Percentiles rank a stretch among this genome's conserved stretches.
phyloP scores from a whole-genome alignment of 106 monocot genomes.

The Acorus gramineus region DNA sequence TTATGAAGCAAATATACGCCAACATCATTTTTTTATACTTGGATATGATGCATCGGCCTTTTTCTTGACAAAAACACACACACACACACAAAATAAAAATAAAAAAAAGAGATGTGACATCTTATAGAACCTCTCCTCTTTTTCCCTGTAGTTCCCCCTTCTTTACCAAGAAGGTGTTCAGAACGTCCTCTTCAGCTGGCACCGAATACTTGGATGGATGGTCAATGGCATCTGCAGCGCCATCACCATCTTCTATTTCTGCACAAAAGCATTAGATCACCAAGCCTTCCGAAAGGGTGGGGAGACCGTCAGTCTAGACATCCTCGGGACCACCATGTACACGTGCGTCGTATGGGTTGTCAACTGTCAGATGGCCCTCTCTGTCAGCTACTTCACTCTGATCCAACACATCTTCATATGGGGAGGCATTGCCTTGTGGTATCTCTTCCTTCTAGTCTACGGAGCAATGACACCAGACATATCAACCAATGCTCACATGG shows the following conservation, averaged over 20 bases:
- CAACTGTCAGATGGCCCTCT: conserved; percentile 90
- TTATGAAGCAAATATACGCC: no score
- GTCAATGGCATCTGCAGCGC: conserved; percentile 19
- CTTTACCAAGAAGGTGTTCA: conserved; percentile 51
- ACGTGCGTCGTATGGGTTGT: conserved; percentile 90
- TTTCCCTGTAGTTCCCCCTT: conserved; percentile 25
- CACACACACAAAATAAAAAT: no score
- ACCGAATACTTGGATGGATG: conserved; percentile 36
- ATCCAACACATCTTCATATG: conserved; percentile 94
- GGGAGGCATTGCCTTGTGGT: conserved; percentile 85
- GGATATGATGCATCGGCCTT: no score
- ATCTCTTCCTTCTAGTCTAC: conserved; percentile 53
- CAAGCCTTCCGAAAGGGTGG: conserved; percentile 48
- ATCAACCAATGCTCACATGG: conserved; percentile 49
- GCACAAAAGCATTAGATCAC: conserved; percentile 17
- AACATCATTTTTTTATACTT: no score
- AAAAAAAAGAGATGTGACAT: no score
- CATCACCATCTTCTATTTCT: conserved; percentile 29
- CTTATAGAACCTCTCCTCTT: not conserved
- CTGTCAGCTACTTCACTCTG: conserved; percentile 74
- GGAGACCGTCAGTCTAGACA: conserved; percentile 23
- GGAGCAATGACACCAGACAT: conserved; percentile 46
- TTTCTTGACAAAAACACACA: no score
- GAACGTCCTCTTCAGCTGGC: conserved; percentile 38
- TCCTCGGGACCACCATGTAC: conserved; percentile 65